Base-by-base conservation (phyloP, 2,329 filamentous ascomycete species). In the Cryphonectria parasitica region DNA sequence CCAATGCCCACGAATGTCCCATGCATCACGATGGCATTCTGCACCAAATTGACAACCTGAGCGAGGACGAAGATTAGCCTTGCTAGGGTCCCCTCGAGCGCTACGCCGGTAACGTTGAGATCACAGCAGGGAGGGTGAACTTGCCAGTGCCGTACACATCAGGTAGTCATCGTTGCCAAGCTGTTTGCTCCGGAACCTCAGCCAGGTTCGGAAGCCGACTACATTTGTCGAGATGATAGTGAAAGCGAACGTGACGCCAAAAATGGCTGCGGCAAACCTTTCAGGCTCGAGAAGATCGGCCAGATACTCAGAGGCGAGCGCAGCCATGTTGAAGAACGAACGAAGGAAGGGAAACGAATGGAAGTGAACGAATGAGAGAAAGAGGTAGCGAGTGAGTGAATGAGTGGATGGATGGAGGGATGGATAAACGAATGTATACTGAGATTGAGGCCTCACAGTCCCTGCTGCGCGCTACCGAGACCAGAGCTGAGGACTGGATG, bases 1-100 rank as follows among this genome's bases (percentile, higher is more conserved):
- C 71, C 71, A 5, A 72, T 72, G 19, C 71, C 71, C 17, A 72
- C 71, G 31, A 72, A 71, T 4, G 71, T 71, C 11, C 71, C 71
- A 28, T 71, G 69, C 71, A 72, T 72, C 15, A 72, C 66, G 19
- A 72, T 69, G 6, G 69, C 67, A 62, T 72, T 72, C 3, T 72
- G 71, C 19, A 72, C 58, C 69, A 72, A 39, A 49, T 72, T 72
- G 56, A 72, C 71, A 43, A 64, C n/a, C 61, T 64, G 17, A 11
- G 4, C 36, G n/a, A 31, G 39, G n/a, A 45, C 36, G 5, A 10
- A 3, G 4, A 39, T 62, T 25, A 62, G 60, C 34, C 34, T 41
- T 62, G 17, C n/a, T 62, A 17, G 8, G 10, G 25, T 13, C 10
- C 7, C 22, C 17, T 39, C 52, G 2, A 5, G n/a, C 17, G 31